Percentiles rank a stretch among this genome's conserved stretches.
Conservation (phyloP, 148 eudicot genomes). For the Vaccinium darrowii region DNA sequence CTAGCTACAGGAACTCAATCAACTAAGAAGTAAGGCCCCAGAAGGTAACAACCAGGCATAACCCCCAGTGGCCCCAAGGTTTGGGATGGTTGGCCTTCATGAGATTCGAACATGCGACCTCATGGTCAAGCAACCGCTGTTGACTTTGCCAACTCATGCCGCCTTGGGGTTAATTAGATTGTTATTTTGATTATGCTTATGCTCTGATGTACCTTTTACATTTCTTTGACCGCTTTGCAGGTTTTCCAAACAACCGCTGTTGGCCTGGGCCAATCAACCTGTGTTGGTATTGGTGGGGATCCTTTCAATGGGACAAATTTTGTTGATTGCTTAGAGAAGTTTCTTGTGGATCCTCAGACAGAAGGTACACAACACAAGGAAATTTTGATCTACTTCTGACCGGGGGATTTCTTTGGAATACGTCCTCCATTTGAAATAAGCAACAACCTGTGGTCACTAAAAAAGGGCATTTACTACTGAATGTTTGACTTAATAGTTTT, state of each 20-base stretch:
- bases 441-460: not conserved
- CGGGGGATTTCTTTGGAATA: constrained; percentile 1
- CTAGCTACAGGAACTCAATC: too few species aligned
- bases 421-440: not conserved
- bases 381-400: not conserved
- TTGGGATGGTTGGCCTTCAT: too few species aligned
- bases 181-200: not conserved
- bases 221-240: constrained; percentile 30
- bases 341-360: constrained; percentile 95
- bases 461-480: not conserved
- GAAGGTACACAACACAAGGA: constrained; percentile 53
- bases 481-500: not conserved
- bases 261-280: constrained; percentile 97
- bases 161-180: not conserved
- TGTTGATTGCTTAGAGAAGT: constrained; percentile 91
- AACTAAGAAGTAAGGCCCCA: too few species aligned
- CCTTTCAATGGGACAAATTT: constrained; percentile 99
- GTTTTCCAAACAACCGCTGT: constrained; percentile 98
- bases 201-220: not conserved
- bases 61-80: too few species aligned
- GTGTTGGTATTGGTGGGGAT: constrained; percentile 98
- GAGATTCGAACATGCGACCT: too few species aligned
- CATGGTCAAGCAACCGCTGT: too few species aligned
- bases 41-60: too few species aligned
- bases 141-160: too few species aligned